These are phyloP conservation scores for Lepiota subincarnata DNA, from an alignment of 768 basidiomycete genomes.

Conservation along the genomic window DNA sequence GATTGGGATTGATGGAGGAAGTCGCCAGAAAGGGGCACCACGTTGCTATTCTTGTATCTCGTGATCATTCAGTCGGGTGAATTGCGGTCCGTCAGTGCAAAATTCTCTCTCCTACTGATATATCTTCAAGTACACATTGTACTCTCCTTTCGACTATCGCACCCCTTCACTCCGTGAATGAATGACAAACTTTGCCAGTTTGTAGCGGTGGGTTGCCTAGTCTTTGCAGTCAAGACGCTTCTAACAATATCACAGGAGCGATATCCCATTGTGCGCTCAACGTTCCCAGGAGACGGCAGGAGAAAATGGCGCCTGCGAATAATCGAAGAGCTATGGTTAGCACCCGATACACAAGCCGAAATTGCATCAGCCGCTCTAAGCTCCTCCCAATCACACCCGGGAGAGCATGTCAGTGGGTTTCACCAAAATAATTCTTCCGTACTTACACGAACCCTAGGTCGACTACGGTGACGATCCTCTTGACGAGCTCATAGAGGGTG, in stretches of 20 bases:
- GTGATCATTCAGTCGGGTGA: constrained; percentile 3
- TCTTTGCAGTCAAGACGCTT: background rate
- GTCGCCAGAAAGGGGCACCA: no score
- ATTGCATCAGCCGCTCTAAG: constrained; percentile 15
- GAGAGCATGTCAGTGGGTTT: background rate
- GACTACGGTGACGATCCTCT: constrained; percentile 40
- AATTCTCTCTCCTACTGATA: background rate
- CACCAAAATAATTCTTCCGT: background rate
- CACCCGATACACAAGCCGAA: constrained; percentile 13
- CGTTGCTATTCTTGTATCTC: constrained; percentile 2
- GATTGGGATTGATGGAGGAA: constrained; percentile 3
- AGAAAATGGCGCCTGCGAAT: constrained; percentile 52
- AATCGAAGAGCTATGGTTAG: constrained; percentile 46
- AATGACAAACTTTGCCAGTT: background rate
- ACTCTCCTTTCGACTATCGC: background rate
- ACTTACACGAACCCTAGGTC: background rate
- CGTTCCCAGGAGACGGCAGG: constrained; percentile 49
- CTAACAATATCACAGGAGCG: constrained; percentile 14
- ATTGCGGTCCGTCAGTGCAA: constrained; percentile 1
- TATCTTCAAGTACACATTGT: background rate
- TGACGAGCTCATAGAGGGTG: constrained; percentile 44
- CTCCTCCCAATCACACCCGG: background rate
- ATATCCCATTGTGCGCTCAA: constrained; percentile 42
- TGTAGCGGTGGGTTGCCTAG: background rate
- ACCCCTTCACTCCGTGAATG: constrained; percentile 3